Percentiles rank a stretch among this genome's conserved stretches.
phyloP scores from a whole-genome alignment of 2,329 filamentous ascomycete species.

The Neobulgaria alba region DNA sequence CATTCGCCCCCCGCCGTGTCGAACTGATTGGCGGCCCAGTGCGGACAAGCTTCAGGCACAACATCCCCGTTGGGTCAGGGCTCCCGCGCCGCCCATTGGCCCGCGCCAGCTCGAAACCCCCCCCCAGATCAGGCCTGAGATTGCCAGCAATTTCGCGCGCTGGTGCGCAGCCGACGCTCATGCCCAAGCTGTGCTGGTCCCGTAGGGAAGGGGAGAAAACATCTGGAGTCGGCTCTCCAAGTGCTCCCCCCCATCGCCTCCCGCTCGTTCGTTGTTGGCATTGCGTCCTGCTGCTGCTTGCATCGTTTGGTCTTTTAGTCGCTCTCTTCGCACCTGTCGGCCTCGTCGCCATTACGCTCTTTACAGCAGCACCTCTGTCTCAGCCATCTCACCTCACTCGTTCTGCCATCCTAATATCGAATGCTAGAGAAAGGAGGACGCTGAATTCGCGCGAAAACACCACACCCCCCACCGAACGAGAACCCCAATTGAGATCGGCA shows the following conservation, averaged over 20 bases:
- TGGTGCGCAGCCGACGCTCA: background rate
- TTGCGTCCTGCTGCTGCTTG: too few relatives aligned
- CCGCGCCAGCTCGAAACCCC: too few relatives aligned
- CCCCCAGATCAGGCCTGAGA: too few relatives aligned
- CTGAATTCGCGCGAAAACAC: background rate
- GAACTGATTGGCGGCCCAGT: too few relatives aligned
- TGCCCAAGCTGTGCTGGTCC: background rate
- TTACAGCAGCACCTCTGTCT: slow-evolving; percentile 1
- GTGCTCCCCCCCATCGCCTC: background rate
- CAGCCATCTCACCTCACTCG: too few relatives aligned
- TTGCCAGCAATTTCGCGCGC: slow-evolving; percentile 3
- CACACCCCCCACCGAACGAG: too few relatives aligned
- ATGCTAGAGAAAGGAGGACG: background rate
- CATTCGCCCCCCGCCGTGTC: too few relatives aligned
- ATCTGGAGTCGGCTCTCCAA: background rate
- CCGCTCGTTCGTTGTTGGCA: background rate
- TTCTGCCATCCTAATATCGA: too few relatives aligned
- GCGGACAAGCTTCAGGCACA: too few relatives aligned
- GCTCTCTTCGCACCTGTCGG: slow-evolving; percentile 2
- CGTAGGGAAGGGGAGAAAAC: background rate
- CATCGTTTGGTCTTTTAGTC: background rate
- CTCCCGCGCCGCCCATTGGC: too few relatives aligned
- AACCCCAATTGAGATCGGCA: background rate
- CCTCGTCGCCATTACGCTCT: slow-evolving; percentile 6
- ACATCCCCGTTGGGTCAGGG: too few relatives aligned